A percentile compares a stretch with the other conserved stretches of the same genome.
phyloP scores from a whole-genome alignment of 2,329 filamentous ascomycete species.

The Rhinocladiella similis region DNA sequence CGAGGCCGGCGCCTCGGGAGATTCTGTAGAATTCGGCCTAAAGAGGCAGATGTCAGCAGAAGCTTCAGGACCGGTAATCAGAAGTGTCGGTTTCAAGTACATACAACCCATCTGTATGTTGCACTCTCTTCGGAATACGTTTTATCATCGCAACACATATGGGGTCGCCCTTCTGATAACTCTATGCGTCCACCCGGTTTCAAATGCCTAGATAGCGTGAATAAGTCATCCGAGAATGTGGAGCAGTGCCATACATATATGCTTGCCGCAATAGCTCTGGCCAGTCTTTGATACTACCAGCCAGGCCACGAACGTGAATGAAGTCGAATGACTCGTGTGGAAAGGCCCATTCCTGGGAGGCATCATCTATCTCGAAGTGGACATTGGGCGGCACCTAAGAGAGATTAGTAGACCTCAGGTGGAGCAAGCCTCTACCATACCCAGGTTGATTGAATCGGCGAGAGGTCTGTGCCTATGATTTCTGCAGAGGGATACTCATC shows the following conservation, averaged over 20 bases:
- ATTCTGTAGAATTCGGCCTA: slow-evolving; percentile 1
- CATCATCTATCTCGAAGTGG: not conserved
- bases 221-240: not conserved
- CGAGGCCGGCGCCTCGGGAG: slow-evolving; percentile 1
- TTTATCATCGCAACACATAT: slow-evolving; percentile 1
- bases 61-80: too few relatives aligned
- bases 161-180: not conserved
- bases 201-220: not conserved
- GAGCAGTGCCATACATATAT: not conserved
- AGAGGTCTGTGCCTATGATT: slow-evolving; percentile 40
- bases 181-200: slow-evolving; percentile 1
- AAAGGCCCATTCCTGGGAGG: slow-evolving; percentile 1
- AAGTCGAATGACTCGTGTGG: slow-evolving; percentile 1
- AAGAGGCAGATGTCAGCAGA: not conserved
- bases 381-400: not conserved
- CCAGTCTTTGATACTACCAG: slow-evolving; percentile 1
- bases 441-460: slow-evolving; percentile 36
- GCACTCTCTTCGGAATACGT: not conserved
- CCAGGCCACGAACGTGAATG: slow-evolving; percentile 1
- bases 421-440: slow-evolving; percentile 25
- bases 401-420: not conserved
- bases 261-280: not conserved
- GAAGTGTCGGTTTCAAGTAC: not conserved
- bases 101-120: not conserved
- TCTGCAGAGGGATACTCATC: slow-evolving; percentile 30